Evolutionary conservation across 2,329 filamentous ascomycete genomes (phyloP).

Genomic region (Neonectria faginata): DNA sequence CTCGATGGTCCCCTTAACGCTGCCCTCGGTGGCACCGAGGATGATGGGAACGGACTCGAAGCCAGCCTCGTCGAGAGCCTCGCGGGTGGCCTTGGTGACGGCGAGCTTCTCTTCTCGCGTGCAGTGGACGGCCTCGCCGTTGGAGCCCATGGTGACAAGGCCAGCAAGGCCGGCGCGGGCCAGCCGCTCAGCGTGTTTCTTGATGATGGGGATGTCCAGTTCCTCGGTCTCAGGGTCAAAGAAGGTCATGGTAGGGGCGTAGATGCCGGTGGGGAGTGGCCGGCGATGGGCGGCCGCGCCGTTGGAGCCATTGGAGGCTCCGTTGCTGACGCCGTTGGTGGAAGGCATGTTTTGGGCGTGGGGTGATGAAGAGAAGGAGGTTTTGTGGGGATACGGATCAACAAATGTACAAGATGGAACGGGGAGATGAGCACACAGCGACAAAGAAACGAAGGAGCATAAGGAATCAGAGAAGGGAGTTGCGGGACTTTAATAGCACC

Average conservation of each 20-base stretch:
- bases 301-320: slow-evolving; percentile 39
- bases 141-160: slow-evolving; percentile 89
- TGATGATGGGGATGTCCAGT: slow-evolving; percentile 82
- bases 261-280: slow-evolving; percentile 83
- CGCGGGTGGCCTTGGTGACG: slow-evolving; percentile 81
- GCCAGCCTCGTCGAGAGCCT: slow-evolving; percentile 84
- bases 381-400: slow-evolving; percentile 4
- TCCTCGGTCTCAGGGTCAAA: slow-evolving; percentile 88
- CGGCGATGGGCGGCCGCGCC: slow-evolving; percentile 53
- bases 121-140: slow-evolving; percentile 89
- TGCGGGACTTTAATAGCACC: slow-evolving; percentile 43
- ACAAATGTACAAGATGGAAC: slow-evolving; percentile 4
- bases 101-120: slow-evolving; percentile 80
- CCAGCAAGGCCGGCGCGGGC: slow-evolving; percentile 82
- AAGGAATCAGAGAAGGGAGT: slow-evolving; percentile 33
- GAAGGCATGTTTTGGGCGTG: slow-evolving; percentile 42
- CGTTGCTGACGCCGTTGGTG: slow-evolving; percentile 38
- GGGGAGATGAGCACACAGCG: slow-evolving; percentile 19
- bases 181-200: slow-evolving; percentile 83
- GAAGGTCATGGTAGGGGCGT: slow-evolving; percentile 91
- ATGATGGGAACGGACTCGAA: slow-evolving; percentile 83
- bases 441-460: slow-evolving; percentile 23
- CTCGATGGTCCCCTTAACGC: slow-evolving; percentile 83
- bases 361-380: slow-evolving; percentile 17
- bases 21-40: slow-evolving; percentile 83